These are phyloP conservation scores for Rhodotorula diobovata DNA, from an alignment of 768 basidiomycete species.

Conservation along the genomic window DNA sequence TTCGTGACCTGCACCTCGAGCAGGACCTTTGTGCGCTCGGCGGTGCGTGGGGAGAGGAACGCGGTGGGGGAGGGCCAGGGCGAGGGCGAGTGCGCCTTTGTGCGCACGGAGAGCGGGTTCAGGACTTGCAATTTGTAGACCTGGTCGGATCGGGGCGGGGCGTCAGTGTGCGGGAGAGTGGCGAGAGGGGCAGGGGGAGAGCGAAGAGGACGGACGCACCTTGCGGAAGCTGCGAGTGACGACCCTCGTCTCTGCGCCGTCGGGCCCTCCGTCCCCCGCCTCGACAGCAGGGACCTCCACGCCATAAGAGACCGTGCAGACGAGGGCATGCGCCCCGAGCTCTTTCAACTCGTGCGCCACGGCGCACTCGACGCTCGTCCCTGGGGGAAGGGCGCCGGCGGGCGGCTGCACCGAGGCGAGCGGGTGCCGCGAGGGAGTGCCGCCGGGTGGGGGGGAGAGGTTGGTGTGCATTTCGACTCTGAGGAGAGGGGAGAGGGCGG, in stretches of 20 bases:
- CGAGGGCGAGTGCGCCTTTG: conserved; percentile 74
- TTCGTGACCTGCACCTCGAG: conserved; percentile 93
- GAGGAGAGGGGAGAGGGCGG: conserved; percentile 56
- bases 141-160: conserved; percentile 2
- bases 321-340: conserved; percentile 81
- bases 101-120: conserved; percentile 80
- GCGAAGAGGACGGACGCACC: conserved; percentile 45
- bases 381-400: conserved; percentile 49
- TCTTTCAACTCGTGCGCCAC: conserved; percentile 90
- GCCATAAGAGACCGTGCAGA: conserved; percentile 75
- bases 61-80: conserved; percentile 51
- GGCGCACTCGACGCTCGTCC: conserved; percentile 61
- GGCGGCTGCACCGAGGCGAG: background rate
- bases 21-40: conserved; percentile 74
- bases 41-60: conserved; percentile 56
- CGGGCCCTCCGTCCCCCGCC: background rate
- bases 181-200: background rate
- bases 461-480: conserved; percentile 82
- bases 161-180: background rate
- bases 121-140: conserved; percentile 16
- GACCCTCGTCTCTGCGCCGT: conserved; percentile 48
- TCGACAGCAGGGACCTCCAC: conserved; percentile 51
- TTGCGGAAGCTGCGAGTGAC: conserved; percentile 58
- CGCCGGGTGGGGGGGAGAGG: conserved; percentile 61
- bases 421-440: conserved; percentile 49